A percentile compares a stretch with the other conserved stretches of the same genome.
phyloP scores from a whole-genome alignment of 805 yeast species.

The Metschnikowia peoriensis region DNA sequence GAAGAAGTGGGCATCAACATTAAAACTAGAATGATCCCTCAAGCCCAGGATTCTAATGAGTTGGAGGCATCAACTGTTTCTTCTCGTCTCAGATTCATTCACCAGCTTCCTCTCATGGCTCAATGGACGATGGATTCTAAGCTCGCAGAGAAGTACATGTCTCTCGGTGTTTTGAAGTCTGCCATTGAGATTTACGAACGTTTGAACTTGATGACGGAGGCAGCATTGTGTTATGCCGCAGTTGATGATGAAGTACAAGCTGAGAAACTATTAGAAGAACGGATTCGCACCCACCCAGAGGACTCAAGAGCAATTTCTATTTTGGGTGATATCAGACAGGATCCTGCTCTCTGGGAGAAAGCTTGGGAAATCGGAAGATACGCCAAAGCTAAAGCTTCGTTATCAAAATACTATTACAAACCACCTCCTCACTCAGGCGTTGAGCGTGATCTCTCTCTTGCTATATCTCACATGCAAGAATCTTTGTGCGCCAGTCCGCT shows the following conservation, averaged over 20 bases:
- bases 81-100: constrained; percentile 63
- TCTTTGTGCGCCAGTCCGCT: constrained; percentile 72
- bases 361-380: constrained; percentile 88
- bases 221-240: constrained; percentile 88
- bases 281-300: constrained; percentile 56
- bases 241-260: constrained; percentile 74
- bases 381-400: constrained; percentile 79
- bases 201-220: constrained; percentile 71
- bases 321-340: constrained; percentile 79
- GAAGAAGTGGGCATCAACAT: constrained; percentile 80
- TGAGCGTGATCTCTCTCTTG: constrained; percentile 47
- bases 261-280: constrained; percentile 50
- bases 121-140: constrained; percentile 81
- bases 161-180: constrained; percentile 78
- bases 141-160: constrained; percentile 83
- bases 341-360: constrained; percentile 73
- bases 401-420: constrained; percentile 67
- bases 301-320: constrained; percentile 85
- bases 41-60: constrained; percentile 28
- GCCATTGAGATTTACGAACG: constrained; percentile 89
- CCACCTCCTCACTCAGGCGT: constrained; percentile 60
- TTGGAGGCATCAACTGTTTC: constrained; percentile 40
- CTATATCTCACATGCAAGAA: constrained; percentile 70
- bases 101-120: constrained; percentile 74
- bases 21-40: constrained; percentile 52